Percentiles rank a stretch among this genome's conserved stretches.
These are phyloP conservation scores for Boletus barrowsii DNA, from an alignment of 768 basidiomycete genomes.

Conservation along the genomic window DNA sequence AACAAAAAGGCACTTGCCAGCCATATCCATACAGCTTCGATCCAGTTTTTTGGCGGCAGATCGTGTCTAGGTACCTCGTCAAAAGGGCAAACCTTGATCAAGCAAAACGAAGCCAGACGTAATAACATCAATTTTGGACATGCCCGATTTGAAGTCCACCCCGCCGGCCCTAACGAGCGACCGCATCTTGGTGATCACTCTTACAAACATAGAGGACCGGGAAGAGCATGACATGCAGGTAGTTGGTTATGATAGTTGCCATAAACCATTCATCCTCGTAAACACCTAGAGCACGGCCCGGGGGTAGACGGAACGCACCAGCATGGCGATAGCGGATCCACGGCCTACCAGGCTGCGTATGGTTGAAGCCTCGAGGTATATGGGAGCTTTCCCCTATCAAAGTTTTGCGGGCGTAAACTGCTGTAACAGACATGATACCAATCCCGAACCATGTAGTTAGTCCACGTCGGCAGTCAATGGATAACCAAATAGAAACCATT, in stretches of 20 bases:
- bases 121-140: conserved; percentile 15
- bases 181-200: conserved; percentile 7
- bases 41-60: conserved; percentile 16
- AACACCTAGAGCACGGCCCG: conserved; percentile 23
- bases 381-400: conserved; percentile 44
- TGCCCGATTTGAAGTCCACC: too few relatives aligned
- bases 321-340: conserved; percentile 27
- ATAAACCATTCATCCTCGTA: conserved; percentile 33
- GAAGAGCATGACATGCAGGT: conserved; percentile 40
- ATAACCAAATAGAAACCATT: conserved; percentile 40
- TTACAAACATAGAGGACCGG: conserved; percentile 40
- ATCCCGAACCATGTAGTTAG: conserved; percentile 43
- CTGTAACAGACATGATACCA: conserved; percentile 42
- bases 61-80: conserved; percentile 11
- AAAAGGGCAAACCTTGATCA: background rate
- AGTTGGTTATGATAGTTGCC: conserved; percentile 38
- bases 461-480: conserved; percentile 34
- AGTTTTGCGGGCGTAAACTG: conserved; percentile 46
- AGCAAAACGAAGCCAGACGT: conserved; percentile 9
- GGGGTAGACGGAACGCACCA: conserved; percentile 28
- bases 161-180: conserved; percentile 13
- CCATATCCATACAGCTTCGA: conserved; percentile 18
- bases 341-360: conserved; percentile 40
- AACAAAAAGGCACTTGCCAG: conserved; percentile 10
- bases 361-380: too few relatives aligned